Evolutionary conservation across 176 grass and related monocot genomes (phyloP).

Genomic region (Avena eriantha): DNA sequence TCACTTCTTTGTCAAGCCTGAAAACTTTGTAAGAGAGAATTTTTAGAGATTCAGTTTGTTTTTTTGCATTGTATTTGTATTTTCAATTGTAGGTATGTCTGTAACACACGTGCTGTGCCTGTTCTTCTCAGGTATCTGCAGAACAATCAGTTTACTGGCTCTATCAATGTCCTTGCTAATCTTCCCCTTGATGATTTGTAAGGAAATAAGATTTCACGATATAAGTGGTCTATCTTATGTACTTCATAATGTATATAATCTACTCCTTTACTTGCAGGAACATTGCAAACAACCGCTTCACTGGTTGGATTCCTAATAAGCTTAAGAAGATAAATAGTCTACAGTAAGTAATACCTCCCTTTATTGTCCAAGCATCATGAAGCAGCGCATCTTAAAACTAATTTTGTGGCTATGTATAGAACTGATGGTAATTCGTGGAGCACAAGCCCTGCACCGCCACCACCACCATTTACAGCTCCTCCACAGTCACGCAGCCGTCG

Average conservation of each 20-base stretch:
- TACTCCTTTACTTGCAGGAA: conserved; percentile 68
- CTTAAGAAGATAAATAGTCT: conserved; percentile 90
- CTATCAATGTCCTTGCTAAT: conserved; percentile 74
- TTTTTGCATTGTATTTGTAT: not conserved
- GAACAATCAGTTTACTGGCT: conserved; percentile 92
- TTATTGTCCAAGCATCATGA: not conserved
- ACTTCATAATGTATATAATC: conserved; percentile 35
- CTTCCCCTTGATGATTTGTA: conserved; percentile 90
- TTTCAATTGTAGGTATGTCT: not conserved
- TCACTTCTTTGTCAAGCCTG: conserved; percentile 76
- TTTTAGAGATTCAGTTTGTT: conserved; percentile 1
- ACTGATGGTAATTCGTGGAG: conserved; percentile 94
- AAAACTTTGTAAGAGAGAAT: conserved; percentile 68
- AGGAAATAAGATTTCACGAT: conserved; percentile 45
- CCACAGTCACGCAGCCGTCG: conserved; percentile 55
- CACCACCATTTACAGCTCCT: conserved; percentile 80
- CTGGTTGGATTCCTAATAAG: conserved; percentile 91
- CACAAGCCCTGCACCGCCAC: conserved; percentile 78
- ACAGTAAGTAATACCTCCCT: conserved; percentile 59
- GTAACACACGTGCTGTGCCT: conserved; percentile 25
- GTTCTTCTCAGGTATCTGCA: conserved; percentile 72
- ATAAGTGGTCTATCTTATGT: conserved; percentile 23
- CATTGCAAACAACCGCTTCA: conserved; percentile 82
- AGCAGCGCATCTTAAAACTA: conserved; percentile 27
- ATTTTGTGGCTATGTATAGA: conserved; percentile 51